These are phyloP conservation scores for Calonectria leucothoes DNA, from an alignment of 2,329 filamentous ascomycete genomes.

Conservation along the genomic window DNA sequence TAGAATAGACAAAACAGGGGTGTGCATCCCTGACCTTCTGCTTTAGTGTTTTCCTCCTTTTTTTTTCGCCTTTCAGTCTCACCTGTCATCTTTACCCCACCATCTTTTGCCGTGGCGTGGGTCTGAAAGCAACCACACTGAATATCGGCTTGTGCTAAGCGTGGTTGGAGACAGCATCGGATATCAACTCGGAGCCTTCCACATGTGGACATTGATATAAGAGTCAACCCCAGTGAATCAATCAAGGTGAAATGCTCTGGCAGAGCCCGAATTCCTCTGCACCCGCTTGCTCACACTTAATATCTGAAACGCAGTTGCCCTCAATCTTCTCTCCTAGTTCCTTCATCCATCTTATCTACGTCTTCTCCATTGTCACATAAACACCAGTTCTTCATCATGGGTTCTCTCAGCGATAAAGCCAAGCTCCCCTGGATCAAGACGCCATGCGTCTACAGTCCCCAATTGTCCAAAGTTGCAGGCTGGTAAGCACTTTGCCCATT, in stretches of 20 bases:
- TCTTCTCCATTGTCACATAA: neutral
- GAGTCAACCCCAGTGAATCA: neutral
- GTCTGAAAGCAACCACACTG: neutral
- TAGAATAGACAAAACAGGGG: neutral
- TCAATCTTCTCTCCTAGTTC: neutral
- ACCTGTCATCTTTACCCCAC: neutral
- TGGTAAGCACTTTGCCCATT: slow-evolving; percentile 63
- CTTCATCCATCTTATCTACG: neutral
- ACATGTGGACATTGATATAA: neutral
- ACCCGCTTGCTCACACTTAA: neutral
- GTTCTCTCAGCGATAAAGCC: slow-evolving; percentile 51
- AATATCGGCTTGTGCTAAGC: neutral
- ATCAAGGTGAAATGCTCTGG: neutral
- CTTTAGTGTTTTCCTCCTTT: neutral
- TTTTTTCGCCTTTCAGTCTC: neutral
- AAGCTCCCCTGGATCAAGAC: slow-evolving; percentile 76
- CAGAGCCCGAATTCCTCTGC: neutral
- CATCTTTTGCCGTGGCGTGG: neutral
- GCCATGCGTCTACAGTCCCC: slow-evolving; percentile 74
- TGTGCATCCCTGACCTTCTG: neutral
- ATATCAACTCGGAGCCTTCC: neutral
- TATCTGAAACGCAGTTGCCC: neutral
- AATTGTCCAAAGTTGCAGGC: slow-evolving; percentile 76
- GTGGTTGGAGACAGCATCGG: neutral
- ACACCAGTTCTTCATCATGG: slow-evolving; percentile 47